phyloP scores from a whole-genome alignment of 495 filamentous ascomycete genomes.

The Talaromyces liani region DNA sequence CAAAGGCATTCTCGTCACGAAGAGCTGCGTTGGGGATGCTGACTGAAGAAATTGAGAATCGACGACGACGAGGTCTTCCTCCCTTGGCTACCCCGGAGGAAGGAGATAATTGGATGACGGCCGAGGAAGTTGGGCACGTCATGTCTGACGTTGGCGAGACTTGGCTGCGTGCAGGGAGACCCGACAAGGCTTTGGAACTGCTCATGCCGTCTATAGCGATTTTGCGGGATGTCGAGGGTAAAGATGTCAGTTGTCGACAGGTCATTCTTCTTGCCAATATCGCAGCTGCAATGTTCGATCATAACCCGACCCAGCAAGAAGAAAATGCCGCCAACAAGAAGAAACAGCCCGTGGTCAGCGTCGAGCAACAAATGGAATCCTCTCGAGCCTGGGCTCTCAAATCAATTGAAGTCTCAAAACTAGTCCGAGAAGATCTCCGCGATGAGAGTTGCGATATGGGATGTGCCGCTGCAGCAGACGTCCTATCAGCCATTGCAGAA shows the following conservation, averaged over 20 bases:
- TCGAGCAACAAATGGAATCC: slow-evolving; percentile 29
- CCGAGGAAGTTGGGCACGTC: not conserved
- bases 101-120: slow-evolving; percentile 34
- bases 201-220: slow-evolving; percentile 76
- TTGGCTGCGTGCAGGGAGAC: slow-evolving; percentile 6
- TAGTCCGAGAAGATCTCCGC: slow-evolving; percentile 50
- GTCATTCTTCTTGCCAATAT: slow-evolving; percentile 51
- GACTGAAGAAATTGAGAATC: slow-evolving; percentile 62
- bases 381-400: slow-evolving; percentile 70
- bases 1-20: slow-evolving; percentile 63
- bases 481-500: slow-evolving; percentile 75
- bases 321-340: not conserved
- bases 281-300: slow-evolving; percentile 25
- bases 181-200: slow-evolving; percentile 74
- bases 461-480: slow-evolving; percentile 77
- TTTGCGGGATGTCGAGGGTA: slow-evolving; percentile 29
- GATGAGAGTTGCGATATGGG: slow-evolving; percentile 79
- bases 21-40: slow-evolving; percentile 78
- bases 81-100: slow-evolving; percentile 26
- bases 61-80: slow-evolving; percentile 51
- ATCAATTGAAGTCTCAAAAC: slow-evolving; percentile 52
- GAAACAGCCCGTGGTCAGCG: not conserved
- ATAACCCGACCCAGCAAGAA: slow-evolving; percentile 1
- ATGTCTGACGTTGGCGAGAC: slow-evolving; percentile 7
- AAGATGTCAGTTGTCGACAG: slow-evolving; percentile 55